Evolutionary conservation across 2,329 filamentous ascomycete species (phyloP).

Genomic region (Fusarium sacchari): DNA sequence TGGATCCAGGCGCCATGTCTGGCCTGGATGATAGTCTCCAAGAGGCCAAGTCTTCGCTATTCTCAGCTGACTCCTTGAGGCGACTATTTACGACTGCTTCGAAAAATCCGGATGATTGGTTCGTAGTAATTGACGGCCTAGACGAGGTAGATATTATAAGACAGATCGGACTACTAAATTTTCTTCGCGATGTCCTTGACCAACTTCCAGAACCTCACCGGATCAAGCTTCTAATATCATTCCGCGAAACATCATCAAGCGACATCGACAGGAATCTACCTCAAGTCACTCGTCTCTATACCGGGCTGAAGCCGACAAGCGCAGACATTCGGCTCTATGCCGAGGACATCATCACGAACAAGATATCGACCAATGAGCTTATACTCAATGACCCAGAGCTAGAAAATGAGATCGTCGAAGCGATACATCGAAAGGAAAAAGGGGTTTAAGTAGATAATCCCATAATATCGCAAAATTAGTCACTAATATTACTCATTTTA

Average conservation of each 20-base stretch:
- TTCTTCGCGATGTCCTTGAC: neutral
- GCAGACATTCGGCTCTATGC: neutral
- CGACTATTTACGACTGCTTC: neutral
- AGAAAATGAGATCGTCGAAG: neutral
- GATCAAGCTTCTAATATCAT: neutral
- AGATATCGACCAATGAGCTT: neutral
- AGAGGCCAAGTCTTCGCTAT: neutral
- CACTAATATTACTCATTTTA: neutral
- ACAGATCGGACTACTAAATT: neutral
- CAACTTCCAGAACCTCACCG: neutral
- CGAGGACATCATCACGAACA: neutral
- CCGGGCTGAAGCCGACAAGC: neutral
- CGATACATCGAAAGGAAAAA: neutral
- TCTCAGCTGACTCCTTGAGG: neutral
- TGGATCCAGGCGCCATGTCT: neutral
- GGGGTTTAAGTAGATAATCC: neutral
- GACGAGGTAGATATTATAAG: neutral
- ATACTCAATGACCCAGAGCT: neutral
- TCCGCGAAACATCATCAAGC: neutral
- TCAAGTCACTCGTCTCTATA: neutral
- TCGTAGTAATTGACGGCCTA: neutral
- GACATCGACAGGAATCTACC: neutral
- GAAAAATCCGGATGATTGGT: neutral
- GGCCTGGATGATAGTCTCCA: neutral
- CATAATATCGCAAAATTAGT: fast-evolving